A percentile compares a stretch with the other conserved stretches of the same genome.
phyloP scores from a whole-genome alignment of 2,329 filamentous ascomycete genomes.

The Fusarium albidum region DNA sequence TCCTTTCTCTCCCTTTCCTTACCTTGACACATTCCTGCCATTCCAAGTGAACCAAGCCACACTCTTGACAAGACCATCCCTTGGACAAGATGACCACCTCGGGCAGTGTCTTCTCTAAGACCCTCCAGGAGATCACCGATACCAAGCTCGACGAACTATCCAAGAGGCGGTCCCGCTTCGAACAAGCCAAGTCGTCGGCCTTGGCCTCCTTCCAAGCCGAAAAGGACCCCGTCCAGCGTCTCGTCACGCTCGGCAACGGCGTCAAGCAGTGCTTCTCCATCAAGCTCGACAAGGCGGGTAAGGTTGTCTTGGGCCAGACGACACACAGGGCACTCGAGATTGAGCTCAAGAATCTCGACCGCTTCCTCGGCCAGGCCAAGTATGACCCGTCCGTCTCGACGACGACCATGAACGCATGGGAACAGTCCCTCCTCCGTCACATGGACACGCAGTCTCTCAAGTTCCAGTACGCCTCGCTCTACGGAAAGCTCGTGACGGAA shows the following conservation, averaged over 20 bases:
- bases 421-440: constrained; percentile 47
- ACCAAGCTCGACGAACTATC: constrained; percentile 54
- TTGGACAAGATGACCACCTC: constrained; percentile 42
- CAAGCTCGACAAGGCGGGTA: constrained; percentile 40
- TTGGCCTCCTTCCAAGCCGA: constrained; percentile 41
- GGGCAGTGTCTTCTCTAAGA: constrained; percentile 52
- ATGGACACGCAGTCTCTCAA: constrained; percentile 52
- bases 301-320: constrained; percentile 32
- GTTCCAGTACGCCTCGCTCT: constrained; percentile 54
- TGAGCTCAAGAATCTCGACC: constrained; percentile 50
- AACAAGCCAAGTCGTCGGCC: constrained; percentile 44
- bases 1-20: not conserved
- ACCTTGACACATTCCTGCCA: not conserved
- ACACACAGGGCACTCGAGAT: constrained; percentile 41
- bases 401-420: constrained; percentile 45
- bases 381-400: constrained; percentile 52
- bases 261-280: constrained; percentile 48
- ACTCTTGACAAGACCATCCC: constrained; percentile 1
- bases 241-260: constrained; percentile 44
- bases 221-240: constrained; percentile 41
- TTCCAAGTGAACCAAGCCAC: not conserved
- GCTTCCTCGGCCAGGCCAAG: constrained; percentile 50
- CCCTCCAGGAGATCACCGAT: constrained; percentile 53
- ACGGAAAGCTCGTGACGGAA: constrained; percentile 56
- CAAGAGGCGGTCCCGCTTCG: constrained; percentile 49